Conservation (phyloP, 768 basidiomycete genomes). For the Inosperma sp. region DNA sequence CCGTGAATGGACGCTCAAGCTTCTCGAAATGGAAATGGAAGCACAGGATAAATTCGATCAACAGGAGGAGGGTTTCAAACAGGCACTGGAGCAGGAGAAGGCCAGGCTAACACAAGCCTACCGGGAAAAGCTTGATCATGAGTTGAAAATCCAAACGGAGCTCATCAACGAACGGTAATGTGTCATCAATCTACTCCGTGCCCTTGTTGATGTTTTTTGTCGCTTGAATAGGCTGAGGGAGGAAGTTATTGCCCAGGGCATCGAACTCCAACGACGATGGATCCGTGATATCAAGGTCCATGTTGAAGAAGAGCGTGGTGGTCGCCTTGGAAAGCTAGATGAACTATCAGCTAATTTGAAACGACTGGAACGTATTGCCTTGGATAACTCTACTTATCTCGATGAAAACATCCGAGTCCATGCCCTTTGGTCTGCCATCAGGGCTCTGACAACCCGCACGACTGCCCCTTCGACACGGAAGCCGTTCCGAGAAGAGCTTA, state of each 20-base stretch:
- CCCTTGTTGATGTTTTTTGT: constrained; percentile 1
- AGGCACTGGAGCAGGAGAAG: constrained; percentile 76
- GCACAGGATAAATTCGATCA: constrained; percentile 79
- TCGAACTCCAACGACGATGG: constrained; percentile 96
- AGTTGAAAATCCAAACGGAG: constrained; percentile 84
- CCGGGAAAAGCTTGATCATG: constrained; percentile 78
- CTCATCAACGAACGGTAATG: constrained; percentile 88
- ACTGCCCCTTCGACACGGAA: constrained; percentile 62
- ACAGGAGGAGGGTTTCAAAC: constrained; percentile 83
- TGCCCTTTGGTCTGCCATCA: constrained; percentile 88
- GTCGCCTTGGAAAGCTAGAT: constrained; percentile 90
- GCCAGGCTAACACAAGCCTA: constrained; percentile 69
- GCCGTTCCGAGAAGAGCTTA: constrained; percentile 88
- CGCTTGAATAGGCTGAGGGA: constrained; percentile 66
- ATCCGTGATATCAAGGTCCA: constrained; percentile 93
- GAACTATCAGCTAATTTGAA: constrained; percentile 88
- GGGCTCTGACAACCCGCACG: constrained; percentile 65
- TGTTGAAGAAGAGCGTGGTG: constrained; percentile 95
- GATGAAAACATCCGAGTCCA: constrained; percentile 93
- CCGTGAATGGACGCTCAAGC: constrained; percentile 72
- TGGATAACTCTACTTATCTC: constrained; percentile 86
- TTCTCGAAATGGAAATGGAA: constrained; percentile 81
- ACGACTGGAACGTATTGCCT: constrained; percentile 82
- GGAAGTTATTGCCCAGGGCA: constrained; percentile 93
- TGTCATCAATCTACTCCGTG: neutral